Conservation (phyloP, 345 rosid genomes). For the Moringa oleifera region DNA sequence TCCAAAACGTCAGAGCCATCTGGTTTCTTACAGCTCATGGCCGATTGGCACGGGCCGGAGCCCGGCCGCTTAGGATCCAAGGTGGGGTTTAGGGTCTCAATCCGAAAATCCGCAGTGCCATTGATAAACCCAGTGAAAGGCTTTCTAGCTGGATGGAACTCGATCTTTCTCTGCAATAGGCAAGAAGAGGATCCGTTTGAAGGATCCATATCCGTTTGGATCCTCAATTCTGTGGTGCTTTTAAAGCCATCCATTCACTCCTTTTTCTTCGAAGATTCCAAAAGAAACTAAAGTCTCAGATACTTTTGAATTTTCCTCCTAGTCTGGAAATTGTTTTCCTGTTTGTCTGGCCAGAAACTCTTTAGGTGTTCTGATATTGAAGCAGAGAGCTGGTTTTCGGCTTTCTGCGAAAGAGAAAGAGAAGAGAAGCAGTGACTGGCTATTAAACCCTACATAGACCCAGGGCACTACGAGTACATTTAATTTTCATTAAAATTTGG, state of each 20-base stretch:
- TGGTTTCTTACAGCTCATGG: slow-evolving; percentile 26
- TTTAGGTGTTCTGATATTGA: slow-evolving; percentile 3
- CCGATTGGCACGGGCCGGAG: slow-evolving; percentile 8
- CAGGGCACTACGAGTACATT: not conserved
- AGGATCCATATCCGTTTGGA: slow-evolving; percentile 26
- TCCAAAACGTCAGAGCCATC: slow-evolving; percentile 53
- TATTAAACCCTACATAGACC: slow-evolving; percentile 60
- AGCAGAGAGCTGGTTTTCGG: slow-evolving; percentile 34
- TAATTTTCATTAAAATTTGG: not conserved
- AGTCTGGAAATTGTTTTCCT: not conserved
- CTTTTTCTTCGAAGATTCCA: not conserved
- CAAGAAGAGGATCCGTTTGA: slow-evolving; percentile 28
- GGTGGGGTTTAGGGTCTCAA: slow-evolving; percentile 69
- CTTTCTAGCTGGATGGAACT: slow-evolving; percentile 65
- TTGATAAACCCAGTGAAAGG: slow-evolving; percentile 36
- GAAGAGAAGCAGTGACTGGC: slow-evolving; percentile 10
- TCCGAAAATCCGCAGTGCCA: slow-evolving; percentile 45
- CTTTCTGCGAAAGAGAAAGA: slow-evolving; percentile 33
- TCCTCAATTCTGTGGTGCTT: slow-evolving; percentile 15
- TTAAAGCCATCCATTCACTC: slow-evolving; percentile 23
- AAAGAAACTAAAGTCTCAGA: too few species aligned
- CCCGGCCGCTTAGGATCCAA: slow-evolving; percentile 20
- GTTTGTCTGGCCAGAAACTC: slow-evolving; percentile 3
- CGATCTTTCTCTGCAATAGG: slow-evolving; percentile 36
- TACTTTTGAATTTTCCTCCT: too few species aligned